Percentiles rank a stretch among this genome's conserved stretches.
These are phyloP conservation scores for Hondaea fermentalgiana DNA, from an alignment of 108 stramenopile genomes.

Conservation along the genomic window DNA sequence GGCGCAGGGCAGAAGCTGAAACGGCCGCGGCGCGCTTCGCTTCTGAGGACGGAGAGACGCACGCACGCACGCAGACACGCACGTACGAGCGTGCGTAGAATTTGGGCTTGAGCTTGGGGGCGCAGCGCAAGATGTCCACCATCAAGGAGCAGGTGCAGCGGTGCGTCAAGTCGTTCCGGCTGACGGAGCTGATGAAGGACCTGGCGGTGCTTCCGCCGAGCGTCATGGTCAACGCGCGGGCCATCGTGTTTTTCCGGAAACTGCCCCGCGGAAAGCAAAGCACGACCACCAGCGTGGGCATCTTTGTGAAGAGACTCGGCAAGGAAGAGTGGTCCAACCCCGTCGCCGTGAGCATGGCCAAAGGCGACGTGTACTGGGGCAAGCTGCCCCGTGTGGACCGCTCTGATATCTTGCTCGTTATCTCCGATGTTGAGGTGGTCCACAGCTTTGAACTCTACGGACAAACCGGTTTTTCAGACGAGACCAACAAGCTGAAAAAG, in stretches of 20 bases:
- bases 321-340: background rate
- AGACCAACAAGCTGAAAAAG: conserved; percentile 5
- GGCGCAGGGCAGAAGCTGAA: no score
- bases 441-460: background rate
- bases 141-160: conserved; percentile 11
- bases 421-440: background rate
- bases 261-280: background rate
- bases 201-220: background rate
- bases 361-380: conserved; percentile 1
- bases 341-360: background rate
- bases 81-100: no score
- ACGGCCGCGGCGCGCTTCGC: no score
- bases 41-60: no score
- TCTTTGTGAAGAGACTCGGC: background rate
- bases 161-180: background rate
- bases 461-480: background rate
- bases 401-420: background rate
- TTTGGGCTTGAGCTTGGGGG: no score
- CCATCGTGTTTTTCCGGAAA: background rate
- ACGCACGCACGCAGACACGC: no score
- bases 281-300: background rate
- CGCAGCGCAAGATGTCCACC: background rate
- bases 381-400: background rate
- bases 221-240: background rate
- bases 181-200: background rate